phyloP scores from a whole-genome alignment of 257 asterid genomes.

The Primulina tabacum region DNA sequence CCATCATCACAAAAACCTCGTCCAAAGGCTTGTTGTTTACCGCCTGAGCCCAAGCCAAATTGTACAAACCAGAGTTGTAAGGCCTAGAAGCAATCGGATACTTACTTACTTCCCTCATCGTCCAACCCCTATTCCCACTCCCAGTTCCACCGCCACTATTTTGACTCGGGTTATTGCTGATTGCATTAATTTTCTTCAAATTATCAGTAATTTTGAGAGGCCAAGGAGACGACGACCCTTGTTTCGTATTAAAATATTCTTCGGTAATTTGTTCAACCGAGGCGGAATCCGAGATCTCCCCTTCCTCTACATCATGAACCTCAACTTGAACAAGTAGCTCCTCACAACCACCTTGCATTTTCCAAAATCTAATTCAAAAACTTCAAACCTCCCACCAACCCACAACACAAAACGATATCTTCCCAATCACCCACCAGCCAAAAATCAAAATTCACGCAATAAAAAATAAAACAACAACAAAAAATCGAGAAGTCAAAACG shows the following conservation, averaged over 20 bases:
- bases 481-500: neutral
- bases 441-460: neutral
- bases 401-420: neutral
- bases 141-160: slow-evolving; percentile 28
- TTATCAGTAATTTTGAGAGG: slow-evolving; percentile 25
- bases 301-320: slow-evolving; percentile 76
- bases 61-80: slow-evolving; percentile 64
- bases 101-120: slow-evolving; percentile 69
- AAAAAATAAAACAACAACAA: neutral
- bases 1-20: slow-evolving; percentile 68
- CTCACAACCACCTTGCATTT: slow-evolving; percentile 58
- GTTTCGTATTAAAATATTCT: slow-evolving; percentile 52
- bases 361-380: slow-evolving; percentile 26
- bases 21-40: slow-evolving; percentile 85
- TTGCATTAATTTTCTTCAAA: slow-evolving; percentile 30
- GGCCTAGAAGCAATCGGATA: slow-evolving; percentile 56
- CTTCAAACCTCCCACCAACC: slow-evolving; percentile 34
- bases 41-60: slow-evolving; percentile 96
- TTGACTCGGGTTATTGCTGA: slow-evolving; percentile 24
- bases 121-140: slow-evolving; percentile 68
- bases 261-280: slow-evolving; percentile 77
- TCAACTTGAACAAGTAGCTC: slow-evolving; percentile 27
- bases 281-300: slow-evolving; percentile 93
- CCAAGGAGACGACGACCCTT: slow-evolving; percentile 26
- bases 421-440: neutral